Evolutionary conservation across 352 stramenopile species (phyloP), one percentile per base, ranked within the genome.

Genomic region (Phytophthora fragariaefolia): DNA sequence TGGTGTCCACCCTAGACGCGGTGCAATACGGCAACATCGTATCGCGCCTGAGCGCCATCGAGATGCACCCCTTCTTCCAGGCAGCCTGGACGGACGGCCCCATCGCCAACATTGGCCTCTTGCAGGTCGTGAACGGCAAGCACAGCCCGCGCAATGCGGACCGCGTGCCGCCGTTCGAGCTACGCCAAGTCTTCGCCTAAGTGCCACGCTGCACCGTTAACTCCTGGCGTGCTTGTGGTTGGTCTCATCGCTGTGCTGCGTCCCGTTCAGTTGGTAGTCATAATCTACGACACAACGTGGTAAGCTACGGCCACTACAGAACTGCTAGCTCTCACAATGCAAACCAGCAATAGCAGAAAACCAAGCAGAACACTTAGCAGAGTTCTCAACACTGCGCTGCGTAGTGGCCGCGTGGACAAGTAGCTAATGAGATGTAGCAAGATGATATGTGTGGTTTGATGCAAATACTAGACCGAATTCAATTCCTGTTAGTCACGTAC

Each of bases 231-330:
- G 43, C 30, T 22, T 58, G 27, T 61, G 49, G 23, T 62, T 60
- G 9, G 24, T 23, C 43, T 26, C 26, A 43, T 49, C 53, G 13
- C 28, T 28, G 17, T 40, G 38, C 18, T 50, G 36, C 15, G 34
- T 18, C 32, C 27, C 53, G 22, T 70, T 70, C 20, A 58, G 15
- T 47, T 65, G 62, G 38, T 58, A 52, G 49, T 65, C 56, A 23
- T 61, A 64, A 18, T 22, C 51, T 58, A 47, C 22, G 17, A 59
- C 9, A 43, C 57, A 24, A n/a, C 3, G 13, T 24, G 24, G 40
- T 47, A 17, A 47, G 13, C 34, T 42, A n/a, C n/a, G n/a, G 18
- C 17, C 9, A 47, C 40, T 47, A n/a, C n/a, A n/a, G n/a, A 46
- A 5, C 2, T 43, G 20, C 13, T 4, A 43, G 18, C 40, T 9